Evolutionary conservation across 305 asterid genomes (phyloP).

Genomic region (Fraxinus latifolia): DNA sequence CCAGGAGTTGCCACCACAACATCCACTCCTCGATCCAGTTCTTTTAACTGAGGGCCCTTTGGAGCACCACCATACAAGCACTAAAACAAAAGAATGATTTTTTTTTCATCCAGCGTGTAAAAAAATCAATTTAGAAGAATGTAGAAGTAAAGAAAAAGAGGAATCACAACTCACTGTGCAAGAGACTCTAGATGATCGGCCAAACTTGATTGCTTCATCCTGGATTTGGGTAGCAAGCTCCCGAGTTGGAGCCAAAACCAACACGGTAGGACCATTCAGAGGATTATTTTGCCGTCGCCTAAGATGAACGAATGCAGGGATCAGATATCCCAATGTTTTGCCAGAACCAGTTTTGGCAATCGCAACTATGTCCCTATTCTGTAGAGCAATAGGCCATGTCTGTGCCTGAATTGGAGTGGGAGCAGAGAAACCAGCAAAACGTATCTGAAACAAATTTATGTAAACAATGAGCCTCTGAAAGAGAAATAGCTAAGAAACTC

Average conservation of each 20-base stretch:
- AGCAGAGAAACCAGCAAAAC: conserved; percentile 76
- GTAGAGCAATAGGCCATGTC: conserved; percentile 92
- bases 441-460: conserved; percentile 55
- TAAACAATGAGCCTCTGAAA: conserved; percentile 26
- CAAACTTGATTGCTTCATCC: conserved; percentile 94
- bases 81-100: conserved; percentile 38
- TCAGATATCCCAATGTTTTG: conserved; percentile 86
- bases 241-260: conserved; percentile 92
- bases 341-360: conserved; percentile 99
- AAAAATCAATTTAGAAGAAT: neutral
- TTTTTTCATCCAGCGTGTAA: conserved; percentile 5
- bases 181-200: conserved; percentile 81
- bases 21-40: conserved; percentile 88
- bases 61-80: conserved; percentile 99
- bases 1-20: conserved; percentile 98
- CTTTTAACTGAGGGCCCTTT: conserved; percentile 80
- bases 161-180: conserved; percentile 60
- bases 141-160: neutral
- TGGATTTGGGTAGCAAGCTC: conserved; percentile 98
- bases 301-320: conserved; percentile 87
- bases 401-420: conserved; percentile 99
- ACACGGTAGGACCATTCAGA: conserved; percentile 79
- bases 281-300: conserved; percentile 66
- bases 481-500: conserved; percentile 12
- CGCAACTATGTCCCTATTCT: conserved; percentile 81